These are phyloP conservation scores for Quercus tomentella DNA, from an alignment of 331 rosid species.

Conservation along the genomic window DNA sequence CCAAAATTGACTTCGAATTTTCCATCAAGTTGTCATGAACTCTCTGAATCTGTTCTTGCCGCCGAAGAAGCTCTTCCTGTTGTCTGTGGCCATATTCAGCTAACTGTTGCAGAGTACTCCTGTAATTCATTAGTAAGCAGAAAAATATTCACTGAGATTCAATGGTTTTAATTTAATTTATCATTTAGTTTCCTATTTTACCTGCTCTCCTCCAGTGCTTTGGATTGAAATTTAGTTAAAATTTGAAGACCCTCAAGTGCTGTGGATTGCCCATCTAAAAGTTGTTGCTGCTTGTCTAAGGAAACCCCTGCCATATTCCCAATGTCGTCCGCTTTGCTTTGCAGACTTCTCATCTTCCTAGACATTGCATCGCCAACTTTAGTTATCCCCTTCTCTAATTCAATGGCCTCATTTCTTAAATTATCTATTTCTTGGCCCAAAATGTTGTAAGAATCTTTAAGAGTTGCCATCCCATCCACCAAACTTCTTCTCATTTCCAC, in stretches of 20 bases:
- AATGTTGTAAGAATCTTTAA: slow-evolving; percentile 48
- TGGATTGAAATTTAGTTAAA: slow-evolving; percentile 46
- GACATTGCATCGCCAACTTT: slow-evolving; percentile 68
- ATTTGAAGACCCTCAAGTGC: slow-evolving; percentile 55
- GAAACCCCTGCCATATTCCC: slow-evolving; percentile 62
- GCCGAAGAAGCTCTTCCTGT: slow-evolving; percentile 59
- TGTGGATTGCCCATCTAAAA: slow-evolving; percentile 64
- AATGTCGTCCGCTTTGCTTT: slow-evolving; percentile 69
- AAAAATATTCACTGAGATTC: not conserved
- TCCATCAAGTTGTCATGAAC: slow-evolving; percentile 72
- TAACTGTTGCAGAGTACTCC: slow-evolving; percentile 52
- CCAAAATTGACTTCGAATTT: slow-evolving; percentile 60
- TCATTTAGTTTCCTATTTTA: slow-evolving; percentile 3
- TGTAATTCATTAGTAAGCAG: slow-evolving; percentile 14
- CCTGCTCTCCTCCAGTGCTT: slow-evolving; percentile 89
- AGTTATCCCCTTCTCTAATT: slow-evolving; percentile 50
- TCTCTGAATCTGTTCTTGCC: slow-evolving; percentile 53
- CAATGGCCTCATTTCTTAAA: slow-evolving; percentile 55
- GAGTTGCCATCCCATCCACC: slow-evolving; percentile 49
- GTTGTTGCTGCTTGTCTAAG: slow-evolving; percentile 67
- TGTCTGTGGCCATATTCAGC: slow-evolving; percentile 49
- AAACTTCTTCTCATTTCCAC: slow-evolving; percentile 50
- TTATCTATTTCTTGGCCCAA: slow-evolving; percentile 53
- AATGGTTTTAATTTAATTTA: not conserved
- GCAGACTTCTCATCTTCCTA: slow-evolving; percentile 46